Evolutionary conservation across 768 basidiomycete species (phyloP), one percentile per base, ranked within the genome.

Genomic region (Boletales sp.): DNA sequence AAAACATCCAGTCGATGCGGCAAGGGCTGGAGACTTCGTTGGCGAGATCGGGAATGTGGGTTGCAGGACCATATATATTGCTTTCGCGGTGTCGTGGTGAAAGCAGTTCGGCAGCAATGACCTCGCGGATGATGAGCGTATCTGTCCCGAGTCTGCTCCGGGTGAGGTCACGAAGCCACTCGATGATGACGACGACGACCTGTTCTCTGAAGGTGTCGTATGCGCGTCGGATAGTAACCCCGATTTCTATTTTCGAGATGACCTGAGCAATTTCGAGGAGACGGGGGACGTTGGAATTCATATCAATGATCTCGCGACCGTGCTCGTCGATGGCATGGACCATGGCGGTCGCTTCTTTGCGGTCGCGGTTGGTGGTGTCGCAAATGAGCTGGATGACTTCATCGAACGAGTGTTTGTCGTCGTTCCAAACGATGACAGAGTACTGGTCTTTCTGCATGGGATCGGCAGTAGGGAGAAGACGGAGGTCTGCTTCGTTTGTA

Each of bases 321-420:
- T 79, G 75, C 15, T 86, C 83, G 61, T 95, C 92, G 46, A 93
- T 78, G 35, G 75, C 70, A 41, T 80, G 74, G 0, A 79, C 81
- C 35, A 83, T 67, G 1, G 72, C 76, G 0, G 70, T 59, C 0
- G 88, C 87, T 28, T 86, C 83, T 35, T 81, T 81, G 18, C 71
- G 68, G 9, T 81, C 68, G 18, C 78, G 76, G 15, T 66, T 69
- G 1, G 74, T 77, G 14, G 69, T 67, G 40, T 87, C 87, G 50
- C 76, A 74, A 7, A 90, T 70, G 37, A 92, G 77, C 53, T 81
- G 79, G 54, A 86, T 86, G 47, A 96, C 84, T 61, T 98, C 93
- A 44, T 87, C 84, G 59, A 86, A 88, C 0, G 91, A 93, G 68
- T 97, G 96, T 59, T 94, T 95, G 68, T 99, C 96, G 67, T 96